Evolutionary conservation across 257 asterid species (phyloP).

Genomic region (Jaltomata sinuosa): DNA sequence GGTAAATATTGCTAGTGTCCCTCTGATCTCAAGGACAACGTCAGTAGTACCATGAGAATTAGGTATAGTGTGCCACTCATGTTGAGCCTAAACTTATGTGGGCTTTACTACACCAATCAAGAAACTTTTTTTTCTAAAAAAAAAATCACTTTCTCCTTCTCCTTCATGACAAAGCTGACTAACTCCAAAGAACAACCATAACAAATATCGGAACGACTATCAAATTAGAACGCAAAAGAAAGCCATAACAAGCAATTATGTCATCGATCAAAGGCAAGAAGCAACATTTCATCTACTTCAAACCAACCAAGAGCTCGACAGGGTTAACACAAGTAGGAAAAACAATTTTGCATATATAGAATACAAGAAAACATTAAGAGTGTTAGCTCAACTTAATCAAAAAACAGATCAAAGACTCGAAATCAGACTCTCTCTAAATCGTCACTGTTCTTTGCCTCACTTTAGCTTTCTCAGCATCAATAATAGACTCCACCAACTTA

Average conservation of each 20-base stretch:
- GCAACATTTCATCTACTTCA: neutral
- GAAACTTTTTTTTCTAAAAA: neutral
- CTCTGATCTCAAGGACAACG: neutral
- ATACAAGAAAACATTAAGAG: neutral
- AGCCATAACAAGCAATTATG: neutral
- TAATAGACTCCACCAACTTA: conserved; percentile 61
- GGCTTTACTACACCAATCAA: neutral
- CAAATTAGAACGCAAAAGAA: neutral
- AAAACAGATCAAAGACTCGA: neutral
- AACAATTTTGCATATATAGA: neutral
- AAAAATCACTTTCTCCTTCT: neutral
- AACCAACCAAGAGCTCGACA: neutral
- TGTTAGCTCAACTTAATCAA: neutral
- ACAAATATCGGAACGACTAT: neutral
- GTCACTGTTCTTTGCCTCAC: conserved; percentile 52
- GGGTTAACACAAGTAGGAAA: neutral
- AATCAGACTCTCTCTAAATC: conserved; percentile 19
- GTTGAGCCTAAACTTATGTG: neutral
- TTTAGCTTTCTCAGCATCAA: conserved; percentile 93
- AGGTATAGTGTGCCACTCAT: neutral
- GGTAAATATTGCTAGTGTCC: neutral
- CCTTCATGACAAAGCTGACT: neutral
- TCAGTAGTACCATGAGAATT: neutral
- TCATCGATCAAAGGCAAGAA: neutral
- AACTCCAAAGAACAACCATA: neutral